Base-by-base conservation (phyloP, 2,329 filamentous ascomycete genomes). In the Cladophialophora immunda region DNA sequence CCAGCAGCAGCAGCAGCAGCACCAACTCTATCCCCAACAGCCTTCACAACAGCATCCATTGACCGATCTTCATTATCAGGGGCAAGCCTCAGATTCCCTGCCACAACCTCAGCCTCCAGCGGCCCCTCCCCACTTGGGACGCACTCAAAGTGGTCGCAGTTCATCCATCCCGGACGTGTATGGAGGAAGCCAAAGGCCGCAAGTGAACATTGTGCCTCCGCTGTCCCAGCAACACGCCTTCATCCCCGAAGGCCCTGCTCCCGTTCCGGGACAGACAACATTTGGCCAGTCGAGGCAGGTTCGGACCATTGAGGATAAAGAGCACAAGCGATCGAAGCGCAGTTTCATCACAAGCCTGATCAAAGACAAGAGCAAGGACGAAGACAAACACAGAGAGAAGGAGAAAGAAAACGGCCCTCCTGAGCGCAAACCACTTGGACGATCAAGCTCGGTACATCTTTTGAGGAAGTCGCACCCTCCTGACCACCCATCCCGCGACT, bases 391-490 rank as follows among this genome's bases (percentile, higher is more conserved):
- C 13, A 58, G 65, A 19, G 70, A 71, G 27, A 70, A 68, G 52
- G 67, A 69, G n/a, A 71, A 68, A 60, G 63, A 66, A 45, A 68
- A 65, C 66, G 41, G 53, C 29, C 32, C 64, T 4, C 9, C 47
- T 13, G 66, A 62, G 45, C 64, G 64, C 41, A 73, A 65, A 50
- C 65, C 68, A 25, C 32, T 72, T n/a, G 68, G 68, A 22, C 67
- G 71, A 30, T 70, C 69, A 19, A 64, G 67, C 25, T 73, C 71
- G 19, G 66, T 71, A 38, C 70, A 71, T 65, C 68, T 73, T 8
- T 62, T 73, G 64, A 70, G 65, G 54, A 73, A 69, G 38, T 45
- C 66, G 17, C 62, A 67, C 3, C 45, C 47, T 57, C 53, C 59
- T 41, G 68, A 66, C 9, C 60, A 64, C 11, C 19, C 59, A 13